A percentile compares a stretch with the other conserved stretches of the same genome.
Conservation (phyloP, 208 protist genomes). For the Trypanosoma brucei region DNA sequence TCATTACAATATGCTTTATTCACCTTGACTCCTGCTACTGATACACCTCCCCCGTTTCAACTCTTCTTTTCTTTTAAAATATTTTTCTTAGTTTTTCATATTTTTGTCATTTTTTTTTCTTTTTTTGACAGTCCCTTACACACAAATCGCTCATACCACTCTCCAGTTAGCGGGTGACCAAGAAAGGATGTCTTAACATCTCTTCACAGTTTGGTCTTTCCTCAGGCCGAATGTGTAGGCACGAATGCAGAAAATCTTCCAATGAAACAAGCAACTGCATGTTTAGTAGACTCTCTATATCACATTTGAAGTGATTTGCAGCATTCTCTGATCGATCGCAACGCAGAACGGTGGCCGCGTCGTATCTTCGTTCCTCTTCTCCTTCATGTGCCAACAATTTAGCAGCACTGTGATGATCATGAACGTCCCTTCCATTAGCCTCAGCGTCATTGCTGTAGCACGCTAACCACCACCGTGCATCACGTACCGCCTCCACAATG, state of each 20-base stretch:
- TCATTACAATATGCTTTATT: too few relatives aligned
- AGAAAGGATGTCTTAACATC: constrained; percentile 66
- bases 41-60: too few relatives aligned
- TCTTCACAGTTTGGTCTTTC: constrained; percentile 54
- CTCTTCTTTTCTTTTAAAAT: too few relatives aligned
- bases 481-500: constrained; percentile 34
- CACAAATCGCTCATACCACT: too few relatives aligned
- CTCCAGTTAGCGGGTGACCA: constrained; percentile 17
- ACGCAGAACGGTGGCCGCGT: too few relatives aligned
- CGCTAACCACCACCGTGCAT: constrained; percentile 33
- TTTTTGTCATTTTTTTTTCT: too few relatives aligned
- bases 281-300: neutral
- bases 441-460: neutral
- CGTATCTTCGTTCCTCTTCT: neutral
- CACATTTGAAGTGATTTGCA: neutral
- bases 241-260: constrained; percentile 48
- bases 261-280: constrained; percentile 47
- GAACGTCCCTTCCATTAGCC: neutral
- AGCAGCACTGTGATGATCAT: neutral
- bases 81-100: too few relatives aligned
- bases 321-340: too few relatives aligned
- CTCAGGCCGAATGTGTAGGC: constrained; percentile 55
- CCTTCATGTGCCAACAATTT: neutral
- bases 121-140: too few relatives aligned
- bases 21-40: too few relatives aligned